Conservation (phyloP, 352 stramenopile species). For the Globisporangium lucens region DNA sequence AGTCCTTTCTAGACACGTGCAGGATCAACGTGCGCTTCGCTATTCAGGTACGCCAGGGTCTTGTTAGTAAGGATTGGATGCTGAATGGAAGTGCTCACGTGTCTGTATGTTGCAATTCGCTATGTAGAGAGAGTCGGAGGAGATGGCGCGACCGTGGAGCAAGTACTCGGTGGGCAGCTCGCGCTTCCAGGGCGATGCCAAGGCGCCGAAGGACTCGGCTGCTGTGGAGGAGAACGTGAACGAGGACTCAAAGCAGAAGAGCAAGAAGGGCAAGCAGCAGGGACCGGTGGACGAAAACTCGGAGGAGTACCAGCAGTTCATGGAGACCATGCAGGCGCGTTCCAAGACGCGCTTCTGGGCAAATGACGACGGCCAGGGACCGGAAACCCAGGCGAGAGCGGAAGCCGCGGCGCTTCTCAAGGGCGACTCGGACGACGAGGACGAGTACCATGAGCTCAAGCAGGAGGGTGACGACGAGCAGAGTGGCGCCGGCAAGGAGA, state of each 20-base stretch:
- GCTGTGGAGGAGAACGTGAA: conserved; percentile 10
- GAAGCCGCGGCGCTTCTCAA: conserved; percentile 26
- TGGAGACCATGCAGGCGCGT: conserved; percentile 88
- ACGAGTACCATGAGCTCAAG: conserved; percentile 88
- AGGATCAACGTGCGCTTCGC: conserved; percentile 84
- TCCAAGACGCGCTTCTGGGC: conserved; percentile 89
- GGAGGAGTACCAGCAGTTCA: conserved; percentile 84
- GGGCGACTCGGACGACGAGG: conserved; percentile 38
- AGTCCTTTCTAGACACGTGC: conserved; percentile 90
- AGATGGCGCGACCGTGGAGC: conserved; percentile 81
- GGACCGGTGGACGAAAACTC: conserved; percentile 29
- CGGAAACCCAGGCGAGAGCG: conserved; percentile 23
- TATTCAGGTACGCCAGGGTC: conserved; percentile 35
- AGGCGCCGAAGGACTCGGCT: conserved; percentile 29
- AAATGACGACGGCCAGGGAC: conserved; percentile 83
- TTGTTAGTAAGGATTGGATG: neutral
- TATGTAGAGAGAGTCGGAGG: conserved; percentile 41
- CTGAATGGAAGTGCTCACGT: conserved; percentile 6
- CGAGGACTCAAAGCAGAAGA: conserved; percentile 17
- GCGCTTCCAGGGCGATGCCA: conserved; percentile 36
- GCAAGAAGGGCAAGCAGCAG: conserved; percentile 38
- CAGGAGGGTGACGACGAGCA: conserved; percentile 26
- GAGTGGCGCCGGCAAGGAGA: conserved; percentile 23
- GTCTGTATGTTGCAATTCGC: neutral
- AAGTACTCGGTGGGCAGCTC: conserved; percentile 88